Conservation (phyloP, 768 basidiomycete species). For the Mycena floridula region DNA sequence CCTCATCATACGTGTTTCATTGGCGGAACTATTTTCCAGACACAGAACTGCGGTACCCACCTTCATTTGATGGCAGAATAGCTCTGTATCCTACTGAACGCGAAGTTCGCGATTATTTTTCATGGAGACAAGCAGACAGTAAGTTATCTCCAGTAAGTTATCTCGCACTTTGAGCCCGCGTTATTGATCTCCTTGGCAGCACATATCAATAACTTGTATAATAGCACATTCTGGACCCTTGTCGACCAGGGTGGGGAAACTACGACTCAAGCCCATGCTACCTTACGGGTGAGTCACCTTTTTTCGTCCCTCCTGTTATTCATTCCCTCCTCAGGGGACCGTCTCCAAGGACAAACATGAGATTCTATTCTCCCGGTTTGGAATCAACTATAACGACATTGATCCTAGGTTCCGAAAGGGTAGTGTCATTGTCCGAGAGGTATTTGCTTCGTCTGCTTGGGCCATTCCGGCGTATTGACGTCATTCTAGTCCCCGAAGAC, state of each 20-base stretch:
- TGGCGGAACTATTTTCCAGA: slow-evolving; percentile 81
- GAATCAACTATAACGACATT: slow-evolving; percentile 82
- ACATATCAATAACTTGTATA: slow-evolving; percentile 97
- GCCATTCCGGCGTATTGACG: no score
- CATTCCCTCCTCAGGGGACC: slow-evolving; percentile 59
- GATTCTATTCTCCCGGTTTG: slow-evolving; percentile 75
- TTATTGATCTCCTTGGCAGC: slow-evolving; percentile 45
- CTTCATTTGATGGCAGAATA: slow-evolving; percentile 89
- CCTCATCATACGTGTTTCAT: slow-evolving; percentile 82
- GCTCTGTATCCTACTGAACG: slow-evolving; percentile 70
- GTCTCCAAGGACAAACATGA: slow-evolving; percentile 89
- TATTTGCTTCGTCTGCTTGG: no score
- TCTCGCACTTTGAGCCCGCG: background rate
- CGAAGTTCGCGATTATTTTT: slow-evolving; percentile 85
- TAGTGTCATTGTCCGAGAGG: slow-evolving; percentile 72
- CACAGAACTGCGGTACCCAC: slow-evolving; percentile 69
- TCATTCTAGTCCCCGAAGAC: no score
- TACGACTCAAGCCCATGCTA: slow-evolving; percentile 75
- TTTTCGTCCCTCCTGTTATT: background rate
- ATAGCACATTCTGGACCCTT: slow-evolving; percentile 93
- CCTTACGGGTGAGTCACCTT: slow-evolving; percentile 51
- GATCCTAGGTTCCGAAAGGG: slow-evolving; percentile 77
- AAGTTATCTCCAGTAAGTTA: slow-evolving; percentile 31
- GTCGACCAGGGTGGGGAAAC: slow-evolving; percentile 77
- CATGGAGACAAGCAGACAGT: slow-evolving; percentile 98